A percentile compares a stretch with the other conserved stretches of the same genome.
Conservation (phyloP, 768 basidiomycete species). For the Cystobasidium ongulense region DNA sequence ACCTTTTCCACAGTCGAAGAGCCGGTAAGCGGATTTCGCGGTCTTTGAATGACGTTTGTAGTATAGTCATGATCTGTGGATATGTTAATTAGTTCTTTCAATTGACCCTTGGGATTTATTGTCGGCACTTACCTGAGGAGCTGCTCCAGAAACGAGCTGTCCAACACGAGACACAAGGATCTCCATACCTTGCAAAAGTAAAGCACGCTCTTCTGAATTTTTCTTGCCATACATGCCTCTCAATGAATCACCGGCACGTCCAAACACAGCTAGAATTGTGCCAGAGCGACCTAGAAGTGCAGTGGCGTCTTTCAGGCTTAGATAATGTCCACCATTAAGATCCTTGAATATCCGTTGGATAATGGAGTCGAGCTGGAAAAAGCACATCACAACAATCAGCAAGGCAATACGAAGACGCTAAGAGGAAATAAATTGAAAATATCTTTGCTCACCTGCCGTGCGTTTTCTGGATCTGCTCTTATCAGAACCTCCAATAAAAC, state of each 20-base stretch:
- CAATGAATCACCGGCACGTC: constrained; percentile 12
- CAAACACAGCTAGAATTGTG: constrained; percentile 8
- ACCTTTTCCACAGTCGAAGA: constrained; percentile 67
- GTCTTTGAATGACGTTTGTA: constrained; percentile 77
- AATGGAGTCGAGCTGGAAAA: neutral
- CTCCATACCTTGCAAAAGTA: constrained; percentile 2
- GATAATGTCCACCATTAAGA: neutral
- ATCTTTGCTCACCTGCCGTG: neutral
- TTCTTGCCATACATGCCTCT: constrained; percentile 27
- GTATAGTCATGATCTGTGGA: constrained; percentile 83
- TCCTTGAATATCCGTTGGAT: neutral
- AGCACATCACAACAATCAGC: neutral
- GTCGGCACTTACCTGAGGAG: constrained; percentile 20
- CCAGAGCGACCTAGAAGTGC: neutral
- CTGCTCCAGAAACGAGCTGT: neutral
- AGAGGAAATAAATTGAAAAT: neutral
- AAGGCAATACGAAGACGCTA: neutral
- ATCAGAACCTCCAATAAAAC: constrained; percentile 15
- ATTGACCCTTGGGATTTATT: neutral
- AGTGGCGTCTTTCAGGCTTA: neutral
- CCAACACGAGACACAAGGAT: constrained; percentile 1
- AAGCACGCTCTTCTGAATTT: neutral
- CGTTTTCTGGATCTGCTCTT: neutral
- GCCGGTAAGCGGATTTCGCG: constrained; percentile 69
- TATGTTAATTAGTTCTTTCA: neutral